phyloP scores from a whole-genome alignment of 2,329 filamentous ascomycete genomes.

The Aspergillus niger region DNA sequence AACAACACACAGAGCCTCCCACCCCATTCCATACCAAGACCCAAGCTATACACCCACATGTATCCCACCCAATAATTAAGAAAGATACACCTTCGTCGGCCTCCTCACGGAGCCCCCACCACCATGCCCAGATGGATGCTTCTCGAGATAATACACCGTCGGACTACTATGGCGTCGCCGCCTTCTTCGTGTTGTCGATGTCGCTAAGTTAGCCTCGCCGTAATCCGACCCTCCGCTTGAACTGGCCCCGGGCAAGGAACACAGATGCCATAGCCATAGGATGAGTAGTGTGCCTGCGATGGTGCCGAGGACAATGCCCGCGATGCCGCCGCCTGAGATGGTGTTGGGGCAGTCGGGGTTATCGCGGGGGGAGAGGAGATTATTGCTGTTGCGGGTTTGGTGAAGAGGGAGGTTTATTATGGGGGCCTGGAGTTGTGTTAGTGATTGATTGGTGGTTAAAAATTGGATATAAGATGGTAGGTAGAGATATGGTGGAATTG shows the following conservation, averaged over 20 bases:
- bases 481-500: neutral
- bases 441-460: too few species aligned
- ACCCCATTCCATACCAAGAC: too few species aligned
- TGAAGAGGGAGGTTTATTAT: neutral
- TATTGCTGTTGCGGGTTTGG: neutral
- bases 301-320: constrained; percentile 44
- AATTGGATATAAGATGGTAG: neutral
- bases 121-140: constrained; percentile 15
- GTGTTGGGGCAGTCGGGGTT: constrained; percentile 26
- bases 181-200: constrained; percentile 21
- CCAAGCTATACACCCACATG: too few species aligned
- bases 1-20: too few species aligned
- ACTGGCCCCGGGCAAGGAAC: constrained; percentile 26
- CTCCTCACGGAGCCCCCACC: constrained; percentile 28
- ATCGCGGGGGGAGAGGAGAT: neutral
- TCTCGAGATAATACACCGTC: constrained; percentile 35
- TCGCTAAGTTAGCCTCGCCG: constrained; percentile 25
- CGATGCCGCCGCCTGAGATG: constrained; percentile 40
- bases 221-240: constrained; percentile 26
- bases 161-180: constrained; percentile 27
- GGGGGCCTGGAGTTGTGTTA: too few species aligned
- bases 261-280: constrained; percentile 39
- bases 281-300: constrained; percentile 41
- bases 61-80: constrained; percentile 4
- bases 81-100: constrained; percentile 41